Evolutionary conservation across 805 yeast genomes (phyloP).

Genomic region (Wickerhamomyces bovis): DNA sequence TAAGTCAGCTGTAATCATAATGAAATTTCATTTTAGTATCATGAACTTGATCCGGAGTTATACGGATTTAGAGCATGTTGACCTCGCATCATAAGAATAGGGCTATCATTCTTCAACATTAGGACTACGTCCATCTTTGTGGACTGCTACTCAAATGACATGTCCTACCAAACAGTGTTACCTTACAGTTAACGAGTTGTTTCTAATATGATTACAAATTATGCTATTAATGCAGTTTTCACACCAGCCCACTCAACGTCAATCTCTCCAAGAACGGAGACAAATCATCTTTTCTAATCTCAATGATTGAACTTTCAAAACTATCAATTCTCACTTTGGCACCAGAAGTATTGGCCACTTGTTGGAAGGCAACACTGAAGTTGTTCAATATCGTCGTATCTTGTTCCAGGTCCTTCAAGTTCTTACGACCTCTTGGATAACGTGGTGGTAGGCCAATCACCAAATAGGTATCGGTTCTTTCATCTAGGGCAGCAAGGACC

Average conservation of each 20-base stretch:
- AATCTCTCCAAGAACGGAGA: conserved; percentile 80
- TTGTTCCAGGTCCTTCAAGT: conserved; percentile 26
- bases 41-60: no score
- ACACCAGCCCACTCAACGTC: conserved; percentile 65
- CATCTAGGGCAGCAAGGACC: conserved; percentile 79
- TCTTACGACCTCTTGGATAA: conserved; percentile 46
- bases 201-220: neutral
- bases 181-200: no score
- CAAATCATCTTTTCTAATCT: conserved; percentile 81
- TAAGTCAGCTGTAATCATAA: no score
- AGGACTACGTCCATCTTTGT: no score
- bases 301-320: conserved; percentile 91
- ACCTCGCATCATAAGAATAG: no score
- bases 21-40: no score
- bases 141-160: no score
- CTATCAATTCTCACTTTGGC: conserved; percentile 90
- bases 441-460: conserved; percentile 89
- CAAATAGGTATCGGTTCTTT: conserved; percentile 65
- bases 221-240: neutral
- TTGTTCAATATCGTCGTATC: conserved; percentile 58
- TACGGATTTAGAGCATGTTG: no score
- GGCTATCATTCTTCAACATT: no score
- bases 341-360: conserved; percentile 75
- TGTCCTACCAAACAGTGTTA: no score
- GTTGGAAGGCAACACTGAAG: conserved; percentile 88